These are phyloP conservation scores for Aurinia saxatilis DNA, from an alignment of 345 rosid species.

Conservation along the genomic window DNA sequence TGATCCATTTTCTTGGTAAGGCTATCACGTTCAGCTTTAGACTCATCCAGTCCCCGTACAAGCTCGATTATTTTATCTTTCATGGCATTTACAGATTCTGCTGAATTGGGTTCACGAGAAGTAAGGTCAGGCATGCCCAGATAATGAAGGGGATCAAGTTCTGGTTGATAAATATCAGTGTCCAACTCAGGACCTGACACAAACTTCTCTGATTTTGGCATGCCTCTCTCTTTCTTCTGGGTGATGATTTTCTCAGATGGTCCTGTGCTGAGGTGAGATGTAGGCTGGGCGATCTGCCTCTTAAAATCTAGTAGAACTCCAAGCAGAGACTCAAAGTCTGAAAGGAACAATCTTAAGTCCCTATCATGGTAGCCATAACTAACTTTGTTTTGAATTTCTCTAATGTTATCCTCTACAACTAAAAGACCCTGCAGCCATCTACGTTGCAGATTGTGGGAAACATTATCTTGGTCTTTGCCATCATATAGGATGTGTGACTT, in stretches of 20 bases:
- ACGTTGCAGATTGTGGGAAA: conserved; percentile 41
- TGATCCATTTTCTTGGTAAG: conserved; percentile 91
- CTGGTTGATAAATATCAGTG: conserved; percentile 66
- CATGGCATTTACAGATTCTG: conserved; percentile 49
- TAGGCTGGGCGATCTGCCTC: conserved; percentile 48
- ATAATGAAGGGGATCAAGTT: conserved; percentile 60
- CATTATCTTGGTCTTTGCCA: conserved; percentile 32
- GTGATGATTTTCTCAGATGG: conserved; percentile 33
- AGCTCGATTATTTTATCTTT: conserved; percentile 77
- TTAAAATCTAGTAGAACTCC: conserved; percentile 62
- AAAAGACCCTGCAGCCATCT: conserved; percentile 63
- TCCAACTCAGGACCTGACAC: conserved; percentile 42
- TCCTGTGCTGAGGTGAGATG: conserved; percentile 33
- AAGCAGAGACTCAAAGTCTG: conserved; percentile 63
- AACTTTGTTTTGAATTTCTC: conserved; percentile 64
- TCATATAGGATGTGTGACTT: conserved; percentile 33
- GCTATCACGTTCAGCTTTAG: conserved; percentile 77
- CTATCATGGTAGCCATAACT: conserved; percentile 60
- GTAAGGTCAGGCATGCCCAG: conserved; percentile 52
- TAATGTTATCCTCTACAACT: conserved; percentile 62
- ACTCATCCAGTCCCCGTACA: conserved; percentile 75
- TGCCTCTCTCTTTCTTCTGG: conserved; percentile 36
- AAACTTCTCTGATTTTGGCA: conserved; percentile 37
- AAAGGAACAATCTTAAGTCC: conserved; percentile 44
- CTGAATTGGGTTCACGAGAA: conserved; percentile 53